Percentiles rank a stretch among this genome's conserved stretches.
Evolutionary conservation across 164 flowering plant genomes (phyloP).

Genomic region (Chimonanthus salicifolius): DNA sequence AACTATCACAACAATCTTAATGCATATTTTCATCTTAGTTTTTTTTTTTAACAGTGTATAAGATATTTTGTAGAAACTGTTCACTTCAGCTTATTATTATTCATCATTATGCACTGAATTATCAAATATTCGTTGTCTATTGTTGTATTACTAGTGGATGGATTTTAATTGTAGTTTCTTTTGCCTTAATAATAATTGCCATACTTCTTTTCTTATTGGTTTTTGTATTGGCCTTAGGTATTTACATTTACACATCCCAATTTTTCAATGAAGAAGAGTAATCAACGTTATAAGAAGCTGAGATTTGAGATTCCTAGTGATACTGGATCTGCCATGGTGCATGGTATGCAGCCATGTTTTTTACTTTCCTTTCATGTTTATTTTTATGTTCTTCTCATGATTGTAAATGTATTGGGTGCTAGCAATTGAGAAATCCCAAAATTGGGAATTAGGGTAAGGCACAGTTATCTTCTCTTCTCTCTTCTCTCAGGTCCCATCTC

Average conservation of each 20-base stretch:
- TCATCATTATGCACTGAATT: not conserved
- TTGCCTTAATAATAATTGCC: not conserved
- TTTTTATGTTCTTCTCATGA: not conserved
- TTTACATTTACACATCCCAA: constrained; percentile 89
- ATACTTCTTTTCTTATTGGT: no score
- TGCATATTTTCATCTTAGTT: not conserved
- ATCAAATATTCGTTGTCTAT: no score
- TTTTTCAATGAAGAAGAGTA: constrained; percentile 43
- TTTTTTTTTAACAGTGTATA: not conserved
- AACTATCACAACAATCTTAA: not conserved
- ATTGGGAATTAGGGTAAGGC: not conserved
- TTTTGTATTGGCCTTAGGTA: constrained; percentile 36
- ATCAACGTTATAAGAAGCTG: constrained; percentile 74
- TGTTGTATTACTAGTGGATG: no score
- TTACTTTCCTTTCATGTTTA: not conserved
- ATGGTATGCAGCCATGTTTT: constrained; percentile 43
- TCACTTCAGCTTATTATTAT: not conserved
- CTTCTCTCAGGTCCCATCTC: no score
- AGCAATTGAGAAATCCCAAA: not conserved
- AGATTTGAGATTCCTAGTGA: constrained; percentile 67
- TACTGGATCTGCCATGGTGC: constrained; percentile 84
- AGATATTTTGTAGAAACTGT: not conserved
- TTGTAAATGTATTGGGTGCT: not conserved
- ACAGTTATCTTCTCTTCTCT: no score
- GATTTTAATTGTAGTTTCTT: no score